Base-by-base conservation (phyloP, 2,329 filamentous ascomycete species). In the Mycosphaerella sp. region DNA sequence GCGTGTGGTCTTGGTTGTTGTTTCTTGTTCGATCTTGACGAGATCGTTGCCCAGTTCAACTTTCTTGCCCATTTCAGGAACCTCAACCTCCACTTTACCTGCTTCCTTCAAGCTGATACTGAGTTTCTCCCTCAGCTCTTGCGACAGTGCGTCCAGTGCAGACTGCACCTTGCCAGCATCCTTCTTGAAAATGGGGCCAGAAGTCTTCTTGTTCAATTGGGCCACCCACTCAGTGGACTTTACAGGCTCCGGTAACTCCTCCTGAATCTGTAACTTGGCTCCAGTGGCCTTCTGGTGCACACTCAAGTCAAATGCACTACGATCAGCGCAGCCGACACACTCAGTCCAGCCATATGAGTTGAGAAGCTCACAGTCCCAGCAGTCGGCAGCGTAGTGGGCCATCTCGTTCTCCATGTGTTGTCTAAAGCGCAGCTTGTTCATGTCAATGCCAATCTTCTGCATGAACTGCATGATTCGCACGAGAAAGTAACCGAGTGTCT, bases 301-400 rank as follows among this genome's bases (percentile, higher is more conserved):
- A 36, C 83, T 86, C 70, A 97, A 73, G 73, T 98, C 93, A 72
- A 95, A 98, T 17, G 93, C 93, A 69, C 88, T 95, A 66, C 93
- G 84, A 71, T 96, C 92, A 57, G 93, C 93, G 72, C 93, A 97
- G 59, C 93, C 93, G 66, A 97, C 92, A 71, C 92, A 97, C 77
- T 98, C 93, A 59, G 97, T 88, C 93, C 93, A 98, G 70, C 93
- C 93, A 67, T 91, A 91, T 58, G 87, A 91, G 54, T 89, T 97
- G 59, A 87, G 78, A 52, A 98, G 77, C 73, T 98, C 93, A 11
- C 90, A 92, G 72, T 98, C 93, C 93, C 93, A 97, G 76, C 93
- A 98, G 76, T 98, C 93, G 53, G 85, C 81, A 45, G 93, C 93
- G 70, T 98, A 98, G 74, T 98, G 93, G 12, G 93, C 85, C 85